Evolutionary conservation across 257 asterid genomes (phyloP), one percentile per base, ranked within the genome.

Genomic region (Forsythia suspensa): DNA sequence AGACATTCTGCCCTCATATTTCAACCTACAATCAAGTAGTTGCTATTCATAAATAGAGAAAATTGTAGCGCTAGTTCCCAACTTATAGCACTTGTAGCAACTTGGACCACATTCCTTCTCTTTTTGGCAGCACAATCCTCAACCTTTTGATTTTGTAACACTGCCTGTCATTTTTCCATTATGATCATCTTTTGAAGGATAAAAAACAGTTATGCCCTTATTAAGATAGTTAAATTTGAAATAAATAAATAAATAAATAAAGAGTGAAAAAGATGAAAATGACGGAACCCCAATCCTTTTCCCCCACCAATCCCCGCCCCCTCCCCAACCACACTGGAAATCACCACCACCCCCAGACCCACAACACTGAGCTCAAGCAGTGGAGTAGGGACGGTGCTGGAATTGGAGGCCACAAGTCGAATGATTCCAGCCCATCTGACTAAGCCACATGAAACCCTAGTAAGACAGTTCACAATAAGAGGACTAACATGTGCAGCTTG

Each of bases 401-500:
- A 42, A 29, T 29, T 29, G 34, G 34, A 42, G 46, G 48, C 48
- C 48, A 8, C 48, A 43, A 43, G 48, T 43, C 11, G 48, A 8
- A 43, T 16, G 63, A 8, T 16, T 52, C 20, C 20, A 52, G 63
- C 63, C 9, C 10, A 0, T 43, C 48, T 16, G 63, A 77, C 79
- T 44, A 88, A 84, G 80, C 81, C 86, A 71, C 82, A 81, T 40
- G 88, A 87, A 80, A 86, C 86, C n/a, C 83, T 91, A 67, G 79
- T 88, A 71, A 97, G 99, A 48, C 98, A 94, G 90, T 96, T 96
- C 83, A 87, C 86, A n/a, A 96, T 94, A 63, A 97, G 97, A 81
- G 99, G 99, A 77, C 91, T 96, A 97, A 96, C 98, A 71, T n/a
- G n/a, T 91, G 96, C 98, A 38, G 97, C 97, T 73, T 96, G 98